Evolutionary conservation across 2,329 filamentous ascomycete species (phyloP).

Genomic region (Diaporthe citriasiana): DNA sequence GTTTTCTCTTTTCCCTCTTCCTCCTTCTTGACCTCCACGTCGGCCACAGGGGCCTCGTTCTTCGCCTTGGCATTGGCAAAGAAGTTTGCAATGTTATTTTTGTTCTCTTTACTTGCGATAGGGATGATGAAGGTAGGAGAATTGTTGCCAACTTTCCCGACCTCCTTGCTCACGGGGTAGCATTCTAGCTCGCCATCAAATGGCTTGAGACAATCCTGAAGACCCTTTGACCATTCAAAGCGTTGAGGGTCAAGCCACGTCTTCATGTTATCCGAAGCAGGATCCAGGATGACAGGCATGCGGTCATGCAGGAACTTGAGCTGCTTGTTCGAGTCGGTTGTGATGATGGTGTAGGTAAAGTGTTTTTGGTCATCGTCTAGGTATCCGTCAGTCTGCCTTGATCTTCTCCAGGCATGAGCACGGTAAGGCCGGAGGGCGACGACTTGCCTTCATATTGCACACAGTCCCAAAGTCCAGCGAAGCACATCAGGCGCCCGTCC

Average conservation of each 20-base stretch:
- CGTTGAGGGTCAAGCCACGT: conserved; percentile 84
- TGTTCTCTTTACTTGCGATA: conserved; percentile 87
- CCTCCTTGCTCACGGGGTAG: conserved; percentile 88
- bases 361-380: conserved; percentile 73
- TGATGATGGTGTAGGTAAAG: conserved; percentile 95
- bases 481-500: conserved; percentile 87
- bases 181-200: conserved; percentile 84
- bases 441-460: conserved; percentile 80
- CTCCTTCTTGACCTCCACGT: conserved; percentile 53
- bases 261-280: conserved; percentile 76
- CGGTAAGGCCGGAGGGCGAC: not conserved
- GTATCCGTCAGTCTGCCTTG: conserved; percentile 39
- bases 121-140: conserved; percentile 87
- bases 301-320: conserved; percentile 91
- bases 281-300: conserved; percentile 94
- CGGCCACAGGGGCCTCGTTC: conserved; percentile 49
- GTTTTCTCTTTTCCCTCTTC: conserved; percentile 49
- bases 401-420: not conserved
- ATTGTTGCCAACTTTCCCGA: conserved; percentile 95
- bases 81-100: conserved; percentile 94
- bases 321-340: conserved; percentile 86
- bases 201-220: conserved; percentile 85
- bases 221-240: conserved; percentile 80
- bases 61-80: conserved; percentile 75
- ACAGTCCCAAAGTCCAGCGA: conserved; percentile 94